Evolutionary conservation across 2,329 filamentous ascomycete genomes (phyloP).

Genomic region (Macrophomina phaseolina): DNA sequence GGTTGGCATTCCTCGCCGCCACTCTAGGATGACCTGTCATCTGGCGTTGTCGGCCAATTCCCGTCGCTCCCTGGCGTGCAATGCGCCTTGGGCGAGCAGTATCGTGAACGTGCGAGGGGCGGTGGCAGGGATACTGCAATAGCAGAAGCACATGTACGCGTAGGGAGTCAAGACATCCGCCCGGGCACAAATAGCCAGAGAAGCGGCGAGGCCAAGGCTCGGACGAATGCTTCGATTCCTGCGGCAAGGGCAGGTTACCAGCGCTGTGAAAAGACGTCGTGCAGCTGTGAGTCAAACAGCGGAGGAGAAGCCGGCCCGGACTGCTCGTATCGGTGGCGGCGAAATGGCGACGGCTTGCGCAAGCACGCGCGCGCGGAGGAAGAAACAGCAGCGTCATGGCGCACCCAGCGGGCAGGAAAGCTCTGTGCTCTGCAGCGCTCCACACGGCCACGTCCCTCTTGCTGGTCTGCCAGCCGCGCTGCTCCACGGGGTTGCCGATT

Average conservation of each 20-base stretch:
- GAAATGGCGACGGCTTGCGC: background rate
- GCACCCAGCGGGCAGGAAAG: conserved; percentile 1
- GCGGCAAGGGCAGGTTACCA: too few relatives aligned
- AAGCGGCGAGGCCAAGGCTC: too few relatives aligned
- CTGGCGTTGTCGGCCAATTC: background rate
- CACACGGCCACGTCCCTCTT: conserved; percentile 15
- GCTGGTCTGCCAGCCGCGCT: conserved; percentile 8
- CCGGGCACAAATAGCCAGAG: too few relatives aligned
- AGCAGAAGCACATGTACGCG: too few relatives aligned
- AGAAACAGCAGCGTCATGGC: background rate
- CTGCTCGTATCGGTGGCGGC: background rate
- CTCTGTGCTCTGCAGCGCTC: conserved; percentile 2
- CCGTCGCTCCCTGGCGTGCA: background rate
- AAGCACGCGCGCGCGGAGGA: background rate
- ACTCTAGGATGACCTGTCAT: background rate
- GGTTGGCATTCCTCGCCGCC: background rate
- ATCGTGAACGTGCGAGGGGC: background rate
- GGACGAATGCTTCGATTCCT: too few relatives aligned
- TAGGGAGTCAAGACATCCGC: too few relatives aligned
- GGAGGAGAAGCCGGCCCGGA: background rate
- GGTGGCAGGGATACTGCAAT: too few relatives aligned
- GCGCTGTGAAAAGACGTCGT: too few relatives aligned
- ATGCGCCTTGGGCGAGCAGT: conserved; percentile 1
- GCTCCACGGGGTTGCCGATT: background rate
- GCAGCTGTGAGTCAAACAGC: too few relatives aligned